Evolutionary conservation across 768 basidiomycete species (phyloP), one percentile per base, ranked within the genome.

Genomic region (Lactifluus subvellereus): DNA sequence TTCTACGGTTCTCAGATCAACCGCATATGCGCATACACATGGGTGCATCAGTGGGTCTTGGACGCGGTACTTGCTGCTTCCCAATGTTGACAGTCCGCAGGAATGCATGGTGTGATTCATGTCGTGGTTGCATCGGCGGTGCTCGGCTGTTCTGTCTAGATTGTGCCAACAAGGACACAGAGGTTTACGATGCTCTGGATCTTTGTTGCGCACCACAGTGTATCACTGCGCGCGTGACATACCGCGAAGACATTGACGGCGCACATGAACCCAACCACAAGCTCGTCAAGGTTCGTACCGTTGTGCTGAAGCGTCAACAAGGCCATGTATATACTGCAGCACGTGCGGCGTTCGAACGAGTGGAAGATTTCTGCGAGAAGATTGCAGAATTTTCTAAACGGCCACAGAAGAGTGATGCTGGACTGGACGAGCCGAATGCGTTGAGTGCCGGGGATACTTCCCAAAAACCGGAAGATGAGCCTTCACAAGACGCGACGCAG

Each of bases 61-160:
- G 52, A 18, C 6, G 30, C n/a, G 11, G 42, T 51, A 16, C 2
- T 0, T n/a, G 13, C 8, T 20, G 1, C 3, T 42, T 48, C 6
- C 4, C 2, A 16, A 45, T 5, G 10, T 50, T 59, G 10, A 43
- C 45, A 14, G 14, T 33, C 16, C 27, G 13, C 43, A 69, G 65
- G 53, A 68, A 68, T 45, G 59, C 57, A 20, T 30, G 6, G 1
- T 74, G 74, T 57, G 72, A 71, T 57, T 62, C 48, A 9, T 75
- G 75, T 50, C 48, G 55, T 13, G 71, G 70, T 4, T 52, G 20
- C 22, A 70, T 73, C 14, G 72, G 69, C 16, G 73, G 72, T 2
- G 51, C 72, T 20, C 71, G 73, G 6, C 62, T 73, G 27, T 68
- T 71, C 42, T 76, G 75, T 43, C 62, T 76, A 9, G 68, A 72